phyloP scores from a whole-genome alignment of 1,284 basidiomycete species.

The Hemileia vastatrix region DNA sequence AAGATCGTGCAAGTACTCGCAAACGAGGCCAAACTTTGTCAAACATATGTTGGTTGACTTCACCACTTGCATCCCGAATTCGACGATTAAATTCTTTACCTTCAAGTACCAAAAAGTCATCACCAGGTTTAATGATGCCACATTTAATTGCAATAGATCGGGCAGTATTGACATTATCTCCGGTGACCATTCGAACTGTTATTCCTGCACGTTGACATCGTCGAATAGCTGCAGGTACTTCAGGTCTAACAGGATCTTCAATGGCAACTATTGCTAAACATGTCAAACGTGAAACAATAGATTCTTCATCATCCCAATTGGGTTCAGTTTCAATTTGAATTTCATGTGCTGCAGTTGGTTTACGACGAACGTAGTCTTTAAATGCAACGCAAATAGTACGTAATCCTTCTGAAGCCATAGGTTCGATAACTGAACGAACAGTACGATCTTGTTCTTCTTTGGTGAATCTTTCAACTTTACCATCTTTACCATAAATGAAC shows the following conservation, averaged over 20 bases:
- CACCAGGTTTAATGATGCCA: constrained; percentile 82
- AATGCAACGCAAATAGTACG: constrained; percentile 49
- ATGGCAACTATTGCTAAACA: constrained; percentile 84
- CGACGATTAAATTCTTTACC: constrained; percentile 51
- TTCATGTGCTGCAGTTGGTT: too few species aligned
- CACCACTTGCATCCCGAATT: constrained; percentile 49
- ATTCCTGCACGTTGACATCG: constrained; percentile 83
- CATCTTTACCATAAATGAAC: constrained; percentile 48
- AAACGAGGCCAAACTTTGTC: constrained; percentile 52
- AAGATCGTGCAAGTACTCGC: constrained; percentile 74
- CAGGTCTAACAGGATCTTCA: constrained; percentile 85
- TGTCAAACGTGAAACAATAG: constrained; percentile 63
- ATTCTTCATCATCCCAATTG: constrained; percentile 57
- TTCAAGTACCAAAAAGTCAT: constrained; percentile 87
- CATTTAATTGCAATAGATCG: constrained; percentile 90
- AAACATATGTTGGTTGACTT: too few species aligned
- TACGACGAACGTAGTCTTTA: too few species aligned
- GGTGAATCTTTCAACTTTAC: constrained; percentile 58
- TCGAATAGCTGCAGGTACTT: constrained; percentile 79
- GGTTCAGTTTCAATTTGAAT: too few species aligned
- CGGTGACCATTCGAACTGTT: constrained; percentile 95
- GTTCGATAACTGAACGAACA: constrained; percentile 71
- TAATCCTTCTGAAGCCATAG: constrained; percentile 63
- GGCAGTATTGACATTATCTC: constrained; percentile 89
- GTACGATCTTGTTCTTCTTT: constrained; percentile 67